Percentiles rank a stretch among this genome's conserved stretches.
Conservation (phyloP, 2,329 filamentous ascomycete genomes). For the Alternaria tenuissima region DNA sequence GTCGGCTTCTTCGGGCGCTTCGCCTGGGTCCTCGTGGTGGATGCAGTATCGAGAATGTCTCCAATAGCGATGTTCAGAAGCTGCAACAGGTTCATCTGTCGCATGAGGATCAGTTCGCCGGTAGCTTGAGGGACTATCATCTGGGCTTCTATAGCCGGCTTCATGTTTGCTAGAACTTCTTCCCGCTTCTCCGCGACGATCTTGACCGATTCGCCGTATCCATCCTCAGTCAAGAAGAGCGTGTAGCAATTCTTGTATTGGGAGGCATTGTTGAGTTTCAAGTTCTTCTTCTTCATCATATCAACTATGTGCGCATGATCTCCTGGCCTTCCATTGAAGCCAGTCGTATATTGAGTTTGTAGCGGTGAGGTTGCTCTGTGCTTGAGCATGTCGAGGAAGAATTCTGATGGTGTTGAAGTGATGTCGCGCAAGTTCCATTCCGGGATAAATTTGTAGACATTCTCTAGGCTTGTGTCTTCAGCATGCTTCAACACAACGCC, state of each 20-base stretch:
- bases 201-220: conserved; percentile 52
- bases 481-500: conserved; percentile 49
- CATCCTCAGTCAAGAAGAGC: conserved; percentile 46
- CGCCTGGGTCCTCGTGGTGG: conserved; percentile 37
- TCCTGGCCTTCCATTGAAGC: conserved; percentile 44
- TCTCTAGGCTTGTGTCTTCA: conserved; percentile 48
- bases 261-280: conserved; percentile 37
- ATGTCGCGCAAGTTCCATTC: conserved; percentile 59
- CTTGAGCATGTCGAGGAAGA: conserved; percentile 52
- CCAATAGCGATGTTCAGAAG: conserved; percentile 55
- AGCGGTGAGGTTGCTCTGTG: conserved; percentile 46
- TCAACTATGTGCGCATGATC: conserved; percentile 49
- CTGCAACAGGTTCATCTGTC: conserved; percentile 52
- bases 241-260: conserved; percentile 47
- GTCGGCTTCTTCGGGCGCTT: conserved; percentile 40
- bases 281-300: conserved; percentile 47
- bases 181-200: conserved; percentile 27
- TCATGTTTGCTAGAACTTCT: conserved; percentile 28
- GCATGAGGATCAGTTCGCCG: conserved; percentile 49
- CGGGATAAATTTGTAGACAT: conserved; percentile 52
- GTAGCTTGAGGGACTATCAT: conserved; percentile 30
- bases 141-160: conserved; percentile 25
- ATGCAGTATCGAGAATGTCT: conserved; percentile 54
- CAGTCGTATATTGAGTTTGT: conserved; percentile 22
- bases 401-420: conserved; percentile 41